Conservation (phyloP, 495 filamentous ascomycete species). For the Cladorrhinum samala region DNA sequence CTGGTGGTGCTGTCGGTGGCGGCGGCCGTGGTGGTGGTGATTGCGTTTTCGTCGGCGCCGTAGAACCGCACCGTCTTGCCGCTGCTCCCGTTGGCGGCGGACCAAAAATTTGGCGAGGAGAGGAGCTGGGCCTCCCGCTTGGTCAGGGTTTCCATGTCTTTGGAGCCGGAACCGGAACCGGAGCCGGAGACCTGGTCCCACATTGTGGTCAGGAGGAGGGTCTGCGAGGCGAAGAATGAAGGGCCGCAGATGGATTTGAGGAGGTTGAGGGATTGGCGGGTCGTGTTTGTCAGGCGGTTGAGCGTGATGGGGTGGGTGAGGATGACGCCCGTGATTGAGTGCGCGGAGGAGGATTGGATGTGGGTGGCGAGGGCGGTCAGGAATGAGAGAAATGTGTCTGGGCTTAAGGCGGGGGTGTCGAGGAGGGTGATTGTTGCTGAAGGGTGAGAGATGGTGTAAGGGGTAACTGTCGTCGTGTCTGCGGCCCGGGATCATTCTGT, state of each 20-base stretch:
- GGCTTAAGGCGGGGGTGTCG: conserved; percentile 6
- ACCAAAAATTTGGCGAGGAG: background rate
- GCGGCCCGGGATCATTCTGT: background rate
- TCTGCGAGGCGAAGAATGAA: background rate
- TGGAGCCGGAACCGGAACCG: no score
- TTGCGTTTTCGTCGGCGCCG: background rate
- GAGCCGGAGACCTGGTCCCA: background rate
- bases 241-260: conserved; percentile 1
- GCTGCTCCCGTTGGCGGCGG: background rate
- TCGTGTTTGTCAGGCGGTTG: conserved; percentile 3
- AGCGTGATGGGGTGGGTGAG: conserved; percentile 28
- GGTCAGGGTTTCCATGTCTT: no score
- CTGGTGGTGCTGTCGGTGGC: background rate
- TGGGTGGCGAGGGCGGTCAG: background rate
- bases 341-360: background rate
- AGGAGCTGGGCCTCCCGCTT: background rate
- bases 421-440: background rate
- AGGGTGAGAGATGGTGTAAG: background rate
- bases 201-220: conserved; percentile 6
- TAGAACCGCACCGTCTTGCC: background rate
- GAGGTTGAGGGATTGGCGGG: background rate
- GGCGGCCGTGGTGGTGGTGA: no score
- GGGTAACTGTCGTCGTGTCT: background rate
- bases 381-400: background rate
- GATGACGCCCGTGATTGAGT: conserved; percentile 18